Evolutionary conservation across 139 green algal genomes (phyloP).

Genomic region (Ettlia oleoabundans): DNA sequence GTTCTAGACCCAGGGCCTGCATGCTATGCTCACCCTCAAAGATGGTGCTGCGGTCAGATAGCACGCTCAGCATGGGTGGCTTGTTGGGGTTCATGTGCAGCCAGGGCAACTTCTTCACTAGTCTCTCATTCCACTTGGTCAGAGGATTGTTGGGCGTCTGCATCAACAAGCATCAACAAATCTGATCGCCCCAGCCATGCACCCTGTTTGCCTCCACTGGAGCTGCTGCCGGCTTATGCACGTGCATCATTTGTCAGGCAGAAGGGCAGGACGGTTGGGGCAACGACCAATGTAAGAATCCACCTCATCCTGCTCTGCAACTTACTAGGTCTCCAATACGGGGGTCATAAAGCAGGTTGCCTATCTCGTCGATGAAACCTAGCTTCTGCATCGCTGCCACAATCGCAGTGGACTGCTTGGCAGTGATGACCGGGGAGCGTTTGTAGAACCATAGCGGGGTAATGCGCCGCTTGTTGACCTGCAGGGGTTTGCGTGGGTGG

Average conservation of each 20-base stretch:
- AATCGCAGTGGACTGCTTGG: background rate
- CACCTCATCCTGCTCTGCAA: background rate
- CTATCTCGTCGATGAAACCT: background rate
- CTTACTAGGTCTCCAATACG: slow-evolving; percentile 16
- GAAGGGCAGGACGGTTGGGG: too few species aligned
- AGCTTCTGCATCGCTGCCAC: slow-evolving; percentile 4
- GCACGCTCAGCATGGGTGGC: slow-evolving; percentile 32
- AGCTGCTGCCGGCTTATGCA: background rate
- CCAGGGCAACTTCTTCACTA: slow-evolving; percentile 19
- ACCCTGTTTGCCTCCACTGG: too few species aligned
- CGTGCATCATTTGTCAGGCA: background rate
- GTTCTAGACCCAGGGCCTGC: too few species aligned
- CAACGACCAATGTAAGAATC: too few species aligned
- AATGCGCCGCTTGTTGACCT: slow-evolving; percentile 2
- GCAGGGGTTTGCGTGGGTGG: background rate
- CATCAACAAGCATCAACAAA: too few species aligned
- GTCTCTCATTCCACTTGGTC: slow-evolving; percentile 22
- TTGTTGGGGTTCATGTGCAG: slow-evolving; percentile 18
- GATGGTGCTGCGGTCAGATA: slow-evolving; percentile 25
- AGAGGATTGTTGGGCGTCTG: background rate
- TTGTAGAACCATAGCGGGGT: slow-evolving; percentile 4
- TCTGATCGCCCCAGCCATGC: too few species aligned
- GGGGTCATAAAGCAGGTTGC: background rate
- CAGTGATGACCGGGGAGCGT: slow-evolving; percentile 14
- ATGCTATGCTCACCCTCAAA: slow-evolving; percentile 19